Base-by-base conservation (phyloP, 1,139 yeast species). In the Pichia cactophila region DNA sequence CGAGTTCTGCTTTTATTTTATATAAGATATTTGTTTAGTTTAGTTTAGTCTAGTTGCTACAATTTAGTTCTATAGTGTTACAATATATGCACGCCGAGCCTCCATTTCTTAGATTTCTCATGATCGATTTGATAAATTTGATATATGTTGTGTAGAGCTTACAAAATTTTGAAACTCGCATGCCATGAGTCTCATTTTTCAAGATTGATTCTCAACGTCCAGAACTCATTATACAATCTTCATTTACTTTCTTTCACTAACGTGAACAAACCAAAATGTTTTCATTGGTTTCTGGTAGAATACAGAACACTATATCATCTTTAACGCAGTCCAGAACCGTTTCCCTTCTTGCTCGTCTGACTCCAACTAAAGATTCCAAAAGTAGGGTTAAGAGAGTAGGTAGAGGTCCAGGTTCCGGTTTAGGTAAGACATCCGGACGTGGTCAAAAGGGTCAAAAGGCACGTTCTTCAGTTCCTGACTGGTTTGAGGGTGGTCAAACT, bases 381-480 rank as follows among this genome's bases (percentile, higher is more conserved):
- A 65, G 65, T 45, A 67, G 68, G 47, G 71, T 68, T 62, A 88
- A 84, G 64, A 78, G 97, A 67, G 75, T 92, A 33, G 98, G 99
- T 67, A 82, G 99, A 72, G 98, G 98, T 70, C 96, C 96, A 38
- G 92, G 96, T 35, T 84, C 95, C 43, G 95, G 95, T 16, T 72
- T 74, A 58, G 95, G 99, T 71, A 89, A 90, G 69, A 92, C 97
- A 2, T 81, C 97, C 4, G 96, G 96, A 46, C 79, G 98, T 66
- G 99, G 99, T 73, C 96, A 88, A 64, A 94, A 90, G 70, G 99
- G 99, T 80, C 98, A 92, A 67, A 90, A 90, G 70, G 97, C 97
- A 14, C 80, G 97, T 69, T 87, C 92, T 37, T 80, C 83, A 48
- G 94, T 90, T 26, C 92, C 90, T 52, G 80, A 85, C 55, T 88